Evolutionary conservation across 306 rosid species (phyloP), one percentile per base, ranked within the genome.

Genomic region (Prunus davidiana): DNA sequence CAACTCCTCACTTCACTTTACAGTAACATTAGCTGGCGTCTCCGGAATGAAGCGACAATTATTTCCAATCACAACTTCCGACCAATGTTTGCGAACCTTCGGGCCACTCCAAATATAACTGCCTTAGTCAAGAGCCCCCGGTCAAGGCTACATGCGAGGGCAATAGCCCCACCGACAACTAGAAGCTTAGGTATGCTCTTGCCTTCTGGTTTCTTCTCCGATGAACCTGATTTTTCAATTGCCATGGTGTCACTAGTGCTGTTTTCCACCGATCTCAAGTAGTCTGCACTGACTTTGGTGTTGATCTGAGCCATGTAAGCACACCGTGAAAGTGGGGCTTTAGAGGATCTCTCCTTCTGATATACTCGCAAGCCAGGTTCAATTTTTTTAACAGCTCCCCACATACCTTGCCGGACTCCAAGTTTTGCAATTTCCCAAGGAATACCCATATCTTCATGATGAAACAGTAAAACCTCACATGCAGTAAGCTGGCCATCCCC

Each of bases 361-460:
- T 95, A 95, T 20, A 62, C 67, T 22, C 93, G 91, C 60, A 95
- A 81, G 58, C 89, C 97, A 6, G 96, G 96, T 8, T 95, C 99
- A 20, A 92, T 79, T 89, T 95, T 95, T 88, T 91, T 85, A 28
- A 95, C 99, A 50, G 97, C 90, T 74, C 99, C 99, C 99, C 99
- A 95, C 99, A 95, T 95, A 7, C 99, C 99, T 78, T 90, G 93
- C 65, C 91, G 91, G 55, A 95, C 90, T 72, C 97, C 99, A 19
- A 95, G 93, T 80, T 95, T 95, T 1, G 99, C 97, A 25, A 95
- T 82, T 85, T 95, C 99, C 99, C 99, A 90, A 16, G 97, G 97
- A 19, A 95, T 95, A n/a, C 99, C 99, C 99, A 95, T 95, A 85
- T 92, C 99, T 84, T 95, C 99, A 0, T 89, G 81, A 68, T 95